Evolutionary conservation across 1,139 yeast genomes (phyloP), one percentile per base, ranked within the genome.

Genomic region (Debaryomyces coudertii): DNA sequence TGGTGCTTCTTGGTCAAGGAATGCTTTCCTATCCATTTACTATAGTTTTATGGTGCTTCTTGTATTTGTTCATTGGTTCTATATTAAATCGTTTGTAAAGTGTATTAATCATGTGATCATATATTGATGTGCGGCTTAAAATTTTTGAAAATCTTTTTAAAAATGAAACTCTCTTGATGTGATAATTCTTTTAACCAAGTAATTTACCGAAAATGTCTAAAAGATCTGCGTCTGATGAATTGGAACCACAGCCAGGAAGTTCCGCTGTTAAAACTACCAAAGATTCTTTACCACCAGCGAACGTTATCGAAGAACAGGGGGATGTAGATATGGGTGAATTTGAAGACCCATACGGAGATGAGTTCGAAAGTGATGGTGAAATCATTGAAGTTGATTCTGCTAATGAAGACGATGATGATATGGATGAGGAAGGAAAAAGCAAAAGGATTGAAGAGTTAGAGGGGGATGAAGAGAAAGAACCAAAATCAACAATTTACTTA

Each of bases 301-400:
- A 54, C 7, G 57, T 61, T 5, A 60, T 57, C 12, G 54, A 52
- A 24, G 67, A 57, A 14, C 58, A 54, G 31, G 67, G 57, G 15
- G 72, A 82, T 47, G 74, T 73, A 37, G 90, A 85, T 23, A 83
- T 88, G 84, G 97, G 96, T 29, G 96, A 87, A 60, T 87, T 89
- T 65, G 97, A 90, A 66, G 97, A 89, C 65, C 90, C 95, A 29
- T 90, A 89, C 57, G 96, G 96, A 45, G 99, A 92, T 65, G 97
- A 93, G 53, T 89, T 85, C 58, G 98, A 90, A 62, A 85, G 95
- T 67, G 98, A 93, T 57, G 97, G 89, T 47, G 95, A 87, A 61
- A 85, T 87, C 63, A 86, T 89, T 43, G 90, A 87, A 63, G 69
- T 87, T 28, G 93, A 86, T 56, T 82, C 83, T 14, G 80, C 76